phyloP scores from a whole-genome alignment of 371 early-diverging fungal species.

The Funneliformis caledonium region DNA sequence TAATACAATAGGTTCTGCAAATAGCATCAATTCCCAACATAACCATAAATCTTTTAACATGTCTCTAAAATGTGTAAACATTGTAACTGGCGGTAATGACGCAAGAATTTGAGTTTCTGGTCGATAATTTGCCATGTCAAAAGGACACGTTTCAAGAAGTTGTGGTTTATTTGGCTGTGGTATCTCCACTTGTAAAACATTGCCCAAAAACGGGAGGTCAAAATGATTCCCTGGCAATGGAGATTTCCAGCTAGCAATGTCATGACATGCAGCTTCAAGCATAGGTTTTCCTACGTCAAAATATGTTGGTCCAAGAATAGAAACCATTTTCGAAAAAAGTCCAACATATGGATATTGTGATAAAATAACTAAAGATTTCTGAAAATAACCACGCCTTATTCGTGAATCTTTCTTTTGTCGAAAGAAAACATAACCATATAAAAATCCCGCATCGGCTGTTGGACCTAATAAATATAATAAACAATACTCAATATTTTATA shows the following conservation, averaged over 20 bases:
- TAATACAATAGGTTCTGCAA: conserved; percentile 91
- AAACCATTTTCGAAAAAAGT: conserved; percentile 76
- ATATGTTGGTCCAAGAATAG: conserved; percentile 77
- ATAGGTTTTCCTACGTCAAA: conserved; percentile 79
- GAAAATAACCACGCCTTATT: conserved; percentile 88
- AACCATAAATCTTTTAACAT: conserved; percentile 84
- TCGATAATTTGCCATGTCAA: conserved; percentile 68
- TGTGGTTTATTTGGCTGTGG: conserved; percentile 81
- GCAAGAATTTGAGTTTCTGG: conserved; percentile 80
- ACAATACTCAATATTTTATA: no score
- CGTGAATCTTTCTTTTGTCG: conserved; percentile 86
- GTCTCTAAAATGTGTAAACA: conserved; percentile 82
- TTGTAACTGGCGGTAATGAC: conserved; percentile 62
- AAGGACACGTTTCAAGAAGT: conserved; percentile 76
- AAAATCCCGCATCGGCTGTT: conserved; percentile 72
- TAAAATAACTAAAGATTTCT: conserved; percentile 87
- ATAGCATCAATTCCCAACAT: conserved; percentile 94
- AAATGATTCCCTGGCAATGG: conserved; percentile 57
- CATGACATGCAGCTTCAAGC: conserved; percentile 82
- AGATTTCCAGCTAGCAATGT: conserved; percentile 77
- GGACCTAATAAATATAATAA: conserved; percentile 52
- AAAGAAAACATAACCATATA: conserved; percentile 94
- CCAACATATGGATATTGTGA: conserved; percentile 91
- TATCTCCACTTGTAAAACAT: conserved; percentile 70
- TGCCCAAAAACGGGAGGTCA: conserved; percentile 79